Conservation (phyloP, 2,329 filamentous ascomycete species). For the Cordyceps javanica region DNA sequence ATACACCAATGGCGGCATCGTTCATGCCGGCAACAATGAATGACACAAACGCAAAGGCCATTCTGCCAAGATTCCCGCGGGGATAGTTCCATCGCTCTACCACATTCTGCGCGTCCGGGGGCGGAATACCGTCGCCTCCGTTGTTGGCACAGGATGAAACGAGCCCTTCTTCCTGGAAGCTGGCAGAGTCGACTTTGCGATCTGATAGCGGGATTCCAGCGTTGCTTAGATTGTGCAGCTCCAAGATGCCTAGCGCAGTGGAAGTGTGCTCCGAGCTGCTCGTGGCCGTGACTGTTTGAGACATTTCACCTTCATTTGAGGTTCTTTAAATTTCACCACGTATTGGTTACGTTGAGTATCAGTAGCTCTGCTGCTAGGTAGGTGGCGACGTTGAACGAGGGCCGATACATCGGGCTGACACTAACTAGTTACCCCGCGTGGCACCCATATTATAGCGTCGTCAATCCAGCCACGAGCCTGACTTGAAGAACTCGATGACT, state of each 20-base stretch:
- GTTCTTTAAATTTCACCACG: too few species aligned
- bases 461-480: too few species aligned
- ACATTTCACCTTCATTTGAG: too few species aligned
- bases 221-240: neutral
- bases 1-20: constrained; percentile 54
- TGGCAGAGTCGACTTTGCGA: neutral
- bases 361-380: too few species aligned
- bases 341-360: too few species aligned
- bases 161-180: neutral
- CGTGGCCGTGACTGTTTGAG: neutral
- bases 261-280: neutral
- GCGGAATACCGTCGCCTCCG: constrained; percentile 14
- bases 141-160: neutral
- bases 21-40: constrained; percentile 58
- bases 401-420: too few species aligned
- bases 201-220: neutral
- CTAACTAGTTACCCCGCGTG: too few species aligned
- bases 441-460: too few species aligned
- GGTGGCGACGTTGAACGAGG: too few species aligned
- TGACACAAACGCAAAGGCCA: constrained; percentile 45
- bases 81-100: constrained; percentile 32
- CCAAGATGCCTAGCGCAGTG: neutral
- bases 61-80: constrained; percentile 24
- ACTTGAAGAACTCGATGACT: too few species aligned
- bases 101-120: constrained; percentile 22